Evolutionary conservation across 108 stramenopile genomes (phyloP), one percentile per base, ranked within the genome.

Genomic region (Cylindrotheca closterium): DNA sequence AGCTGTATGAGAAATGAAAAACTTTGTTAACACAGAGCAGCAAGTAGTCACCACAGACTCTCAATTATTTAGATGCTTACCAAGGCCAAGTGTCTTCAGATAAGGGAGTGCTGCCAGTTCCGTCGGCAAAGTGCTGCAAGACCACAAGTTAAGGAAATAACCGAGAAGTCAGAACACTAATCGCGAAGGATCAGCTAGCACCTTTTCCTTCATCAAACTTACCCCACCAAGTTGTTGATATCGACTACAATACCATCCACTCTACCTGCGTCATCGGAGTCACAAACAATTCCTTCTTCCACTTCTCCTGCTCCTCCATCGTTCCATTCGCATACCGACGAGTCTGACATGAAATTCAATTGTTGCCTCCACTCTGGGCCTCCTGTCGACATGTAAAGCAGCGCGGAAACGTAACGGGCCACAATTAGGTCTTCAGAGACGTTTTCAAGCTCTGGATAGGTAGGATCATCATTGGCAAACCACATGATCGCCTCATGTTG

Each of bases 401-500:
- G 51, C 7, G 69, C 79, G 2, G 79, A 60, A 32, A 78, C 54
- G 50, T 80, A 84, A 23, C 83, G 59, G 23, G 78, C 65, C 18
- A 28, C 33, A 2, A 80, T 8, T 24, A 55, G 33, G 22, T 63
- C 23, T 3, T 58, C 65, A 4, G 77, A 69, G 8, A 68, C 46
- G 19, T n/a, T 33, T 15, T 68, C 66, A 19, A 81, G 83, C 32
- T 81, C 83, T 37, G 74, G 15, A 51, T 68, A n/a, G 0, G 70
- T 55, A 3, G 49, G 47, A 68, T 89, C 85, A 0, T 75, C 61
- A 27, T 73, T 58, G 24, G 73, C n/a, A 4, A 89, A 22, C 88
- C 88, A 89, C n/a, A 73, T 34, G 7, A 82, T 68, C 21, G 88
- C 85, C 17, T 64, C 37, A 32, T 70, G 28, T 58, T 90, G 89